These are phyloP conservation scores for Hemisphaericaspora subhashii DNA, from an alignment of 1,139 yeast genomes.

Conservation along the genomic window DNA sequence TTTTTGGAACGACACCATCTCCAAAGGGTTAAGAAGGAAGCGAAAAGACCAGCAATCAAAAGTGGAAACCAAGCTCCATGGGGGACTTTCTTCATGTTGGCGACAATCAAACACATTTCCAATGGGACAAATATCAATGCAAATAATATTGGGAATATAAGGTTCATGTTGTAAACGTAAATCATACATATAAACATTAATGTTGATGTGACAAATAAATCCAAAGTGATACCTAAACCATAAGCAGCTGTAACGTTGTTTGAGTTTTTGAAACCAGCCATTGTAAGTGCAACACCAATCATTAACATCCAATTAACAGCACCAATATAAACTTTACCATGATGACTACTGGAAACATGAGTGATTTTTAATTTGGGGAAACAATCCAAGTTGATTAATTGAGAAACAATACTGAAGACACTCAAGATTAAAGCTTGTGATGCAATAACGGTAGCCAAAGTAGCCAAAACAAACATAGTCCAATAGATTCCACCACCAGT, in stretches of 20 bases:
- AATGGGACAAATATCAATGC: slow-evolving; percentile 44
- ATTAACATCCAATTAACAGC: slow-evolving; percentile 47
- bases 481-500: slow-evolving; percentile 45
- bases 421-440: slow-evolving; percentile 60
- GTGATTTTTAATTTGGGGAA: slow-evolving; percentile 49
- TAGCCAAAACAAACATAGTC: slow-evolving; percentile 54
- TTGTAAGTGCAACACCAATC: slow-evolving; percentile 49
- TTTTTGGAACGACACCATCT: slow-evolving; percentile 46
- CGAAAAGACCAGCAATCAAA: slow-evolving; percentile 35
- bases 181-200: slow-evolving; percentile 47
- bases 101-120: slow-evolving; percentile 45
- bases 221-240: slow-evolving; percentile 58
- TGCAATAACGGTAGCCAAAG: slow-evolving; percentile 56
- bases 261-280: slow-evolving; percentile 53
- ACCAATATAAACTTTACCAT: slow-evolving; percentile 55
- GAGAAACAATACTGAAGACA: slow-evolving; percentile 52
- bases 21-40: slow-evolving; percentile 42
- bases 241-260: slow-evolving; percentile 58
- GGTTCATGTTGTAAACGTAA: slow-evolving; percentile 42
- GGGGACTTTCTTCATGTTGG: slow-evolving; percentile 51
- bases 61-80: slow-evolving; percentile 65
- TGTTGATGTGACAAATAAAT: slow-evolving; percentile 51
- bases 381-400: slow-evolving; percentile 53
- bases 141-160: slow-evolving; percentile 34
- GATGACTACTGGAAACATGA: slow-evolving; percentile 43